Evolutionary conservation across 2,329 filamentous ascomycete genomes (phyloP), one percentile per base, ranked within the genome.

Genomic region (Teratosphaeria destructans): DNA sequence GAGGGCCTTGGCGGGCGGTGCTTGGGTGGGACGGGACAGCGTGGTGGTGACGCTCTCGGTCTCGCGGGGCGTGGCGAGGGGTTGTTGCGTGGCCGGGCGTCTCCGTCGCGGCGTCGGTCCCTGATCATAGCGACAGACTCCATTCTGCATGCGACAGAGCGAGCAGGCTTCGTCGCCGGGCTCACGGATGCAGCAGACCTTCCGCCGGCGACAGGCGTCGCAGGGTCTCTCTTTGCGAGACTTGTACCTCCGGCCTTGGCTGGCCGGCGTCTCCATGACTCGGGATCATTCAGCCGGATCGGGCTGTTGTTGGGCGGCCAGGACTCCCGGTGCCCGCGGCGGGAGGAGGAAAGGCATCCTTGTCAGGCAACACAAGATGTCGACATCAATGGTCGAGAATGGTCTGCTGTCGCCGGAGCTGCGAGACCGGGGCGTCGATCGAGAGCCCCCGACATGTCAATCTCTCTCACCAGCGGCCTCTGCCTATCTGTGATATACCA

Each of bases 171-270:
- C 63, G 47, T 66, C 64, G 37, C 64, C 64, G 43, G 62, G 58
- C 52, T 65, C 62, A 34, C 63, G 55, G 19, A 66, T 66, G 52
- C 64, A 66, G 60, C 64, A 66, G 16, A 66, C 64, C 57, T 66
- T 66, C 37, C 54, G n/a, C 12, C 54, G 54, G 5, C 52, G 16
- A 26, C 54, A 56, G 26, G 54, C 54, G 59, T 66, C 64, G 55
- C 64, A 66, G 32, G 64, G 64, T 39, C 64, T 55, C 55, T 66
- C 63, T 53, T 64, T 66, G 16, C 64, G 58, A n/a, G 60, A 63
- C 57, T 66, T 66, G 56, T 66, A 66, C 34, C 61, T 65, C 16
- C 64, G 61, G 53, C 64, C 64, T 35, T 59, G 55, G 47, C 29
- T 61, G 43, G 60, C 32, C n/a, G 59, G 47, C 26, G 54, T 43